Conservation (phyloP, 2,329 filamentous ascomycete genomes). For the Hymenoscyphus fraxineus region DNA sequence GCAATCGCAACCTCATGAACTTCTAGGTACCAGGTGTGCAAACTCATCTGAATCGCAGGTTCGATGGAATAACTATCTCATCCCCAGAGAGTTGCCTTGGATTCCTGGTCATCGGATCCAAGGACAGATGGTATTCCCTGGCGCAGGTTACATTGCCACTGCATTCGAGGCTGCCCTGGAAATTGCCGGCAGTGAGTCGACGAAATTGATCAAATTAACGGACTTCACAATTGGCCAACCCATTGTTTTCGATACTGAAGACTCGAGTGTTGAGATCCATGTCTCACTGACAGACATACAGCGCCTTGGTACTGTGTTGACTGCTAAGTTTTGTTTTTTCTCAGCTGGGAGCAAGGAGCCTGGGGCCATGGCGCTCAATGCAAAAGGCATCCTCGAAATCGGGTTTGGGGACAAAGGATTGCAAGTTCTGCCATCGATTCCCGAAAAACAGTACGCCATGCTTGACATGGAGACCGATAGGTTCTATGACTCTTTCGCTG, state of each 20-base stretch:
- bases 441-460: no score
- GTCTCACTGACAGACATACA: slow-evolving; percentile 7
- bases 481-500: no score
- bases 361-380: slow-evolving; percentile 11
- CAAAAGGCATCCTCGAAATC: background rate
- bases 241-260: slow-evolving; percentile 10
- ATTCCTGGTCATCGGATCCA: slow-evolving; percentile 42
- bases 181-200: background rate
- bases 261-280: slow-evolving; percentile 12
- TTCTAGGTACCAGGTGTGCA: slow-evolving; percentile 32
- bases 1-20: slow-evolving; percentile 38
- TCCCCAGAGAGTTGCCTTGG: slow-evolving; percentile 40
- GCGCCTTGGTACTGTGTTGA: slow-evolving; percentile 15
- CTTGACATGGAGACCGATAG: no score
- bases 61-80: slow-evolving; percentile 16
- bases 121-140: slow-evolving; percentile 39
- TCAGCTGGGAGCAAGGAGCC: slow-evolving; percentile 34
- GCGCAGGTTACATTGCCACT: slow-evolving; percentile 46
- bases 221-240: slow-evolving; percentile 16
- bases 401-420: background rate
- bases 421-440: background rate
- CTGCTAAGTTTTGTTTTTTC: slow-evolving; percentile 13
- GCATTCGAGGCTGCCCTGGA: slow-evolving; percentile 39
- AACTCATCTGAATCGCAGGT: slow-evolving; percentile 14
- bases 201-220: slow-evolving; percentile 12